Evolutionary conservation across 495 filamentous ascomycete genomes (phyloP), one percentile per base, ranked within the genome.

Genomic region (Neurospora sp.): DNA sequence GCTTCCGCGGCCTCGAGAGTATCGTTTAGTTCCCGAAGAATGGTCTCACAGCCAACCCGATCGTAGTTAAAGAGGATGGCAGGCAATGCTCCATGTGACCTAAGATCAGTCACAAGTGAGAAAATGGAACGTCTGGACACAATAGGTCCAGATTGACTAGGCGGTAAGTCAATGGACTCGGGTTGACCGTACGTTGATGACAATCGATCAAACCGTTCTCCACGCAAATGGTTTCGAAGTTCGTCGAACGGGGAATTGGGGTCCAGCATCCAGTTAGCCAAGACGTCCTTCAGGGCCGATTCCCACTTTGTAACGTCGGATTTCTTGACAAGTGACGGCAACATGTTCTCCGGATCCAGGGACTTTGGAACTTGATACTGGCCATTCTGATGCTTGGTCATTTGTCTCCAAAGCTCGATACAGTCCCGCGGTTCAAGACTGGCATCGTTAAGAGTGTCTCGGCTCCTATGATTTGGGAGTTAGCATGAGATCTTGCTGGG

Each of bases 31-130:
- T 78, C 66, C 5, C 73, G 42, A 61, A 84, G 85, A 16, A 92
- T 84, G 3, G 75, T 74, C 79, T 94, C 91, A 73, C 92, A 94
- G 22, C 79, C 76, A 1, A 72, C 74, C 42, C 92, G 87, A 72
- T 93, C 90, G 77, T 91, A 94, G 72, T 92, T 93, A 84, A 95
- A 94, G 6, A 94, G 74, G 18, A 95, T 86, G 0, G 90, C 91
- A 0, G 92, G 92, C 6, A 95, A 83, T 3, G 90, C 91, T 71
- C 87, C 85, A 72, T 87, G 85, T 3, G 84, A 80, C 69, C 93
- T 87, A 1, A 95, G 85, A 16, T 88, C 84, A 37, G 79, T 83
- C 0, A 93, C 82, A 40, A 94, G 77, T 0, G 89, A 87, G 27
- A 93, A 74, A n/a, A 69, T 69, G 82, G 3, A 87, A 88, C 6